A percentile compares a stretch with the other conserved stretches of the same genome.
These are phyloP conservation scores for Artemisia tridentata DNA, from an alignment of 129 eudicot species.

Conservation along the genomic window DNA sequence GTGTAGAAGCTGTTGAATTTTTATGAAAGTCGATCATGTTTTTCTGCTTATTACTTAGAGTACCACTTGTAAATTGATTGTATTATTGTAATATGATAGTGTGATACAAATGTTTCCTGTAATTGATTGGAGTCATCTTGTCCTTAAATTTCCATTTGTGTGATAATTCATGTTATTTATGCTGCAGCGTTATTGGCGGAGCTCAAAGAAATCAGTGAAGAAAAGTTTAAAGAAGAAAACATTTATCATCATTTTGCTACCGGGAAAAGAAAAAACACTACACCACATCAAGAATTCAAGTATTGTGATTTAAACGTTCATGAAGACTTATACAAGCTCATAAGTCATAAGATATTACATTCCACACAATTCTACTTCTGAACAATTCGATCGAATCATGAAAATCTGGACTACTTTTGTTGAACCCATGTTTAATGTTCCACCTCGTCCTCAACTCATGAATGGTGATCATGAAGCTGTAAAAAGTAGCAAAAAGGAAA, in stretches of 20 bases:
- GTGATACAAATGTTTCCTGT: too few species aligned
- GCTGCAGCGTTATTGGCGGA: slow-evolving; percentile 74
- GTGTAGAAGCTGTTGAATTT: too few species aligned
- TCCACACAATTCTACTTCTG: slow-evolving; percentile 70
- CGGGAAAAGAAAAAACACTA: slow-evolving; percentile 45
- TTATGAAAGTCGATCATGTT: too few species aligned
- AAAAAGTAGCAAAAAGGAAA: slow-evolving; percentile 34
- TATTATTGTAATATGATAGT: too few species aligned
- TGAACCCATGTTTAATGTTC: slow-evolving; percentile 75
- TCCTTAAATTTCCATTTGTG: neutral
- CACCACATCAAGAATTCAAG: slow-evolving; percentile 64
- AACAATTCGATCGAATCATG: slow-evolving; percentile 70
- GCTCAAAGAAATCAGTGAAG: slow-evolving; percentile 69
- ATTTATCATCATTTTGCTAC: slow-evolving; percentile 57
- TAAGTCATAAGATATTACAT: slow-evolving; percentile 80
- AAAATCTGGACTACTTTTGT: slow-evolving; percentile 83
- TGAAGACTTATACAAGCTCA: slow-evolving; percentile 78
- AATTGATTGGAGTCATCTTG: too few species aligned
- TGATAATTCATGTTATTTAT: slow-evolving; percentile 3
- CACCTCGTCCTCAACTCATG: slow-evolving; percentile 45
- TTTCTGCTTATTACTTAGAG: too few species aligned
- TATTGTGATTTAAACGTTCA: slow-evolving; percentile 67
- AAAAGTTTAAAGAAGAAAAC: slow-evolving; percentile 53
- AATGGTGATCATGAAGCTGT: slow-evolving; percentile 44
- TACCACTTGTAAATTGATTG: too few species aligned